A percentile compares a stretch with the other conserved stretches of the same genome.
Conservation (phyloP, 2,329 filamentous ascomycete genomes). For the Ophidiomyces ophidiicola region DNA sequence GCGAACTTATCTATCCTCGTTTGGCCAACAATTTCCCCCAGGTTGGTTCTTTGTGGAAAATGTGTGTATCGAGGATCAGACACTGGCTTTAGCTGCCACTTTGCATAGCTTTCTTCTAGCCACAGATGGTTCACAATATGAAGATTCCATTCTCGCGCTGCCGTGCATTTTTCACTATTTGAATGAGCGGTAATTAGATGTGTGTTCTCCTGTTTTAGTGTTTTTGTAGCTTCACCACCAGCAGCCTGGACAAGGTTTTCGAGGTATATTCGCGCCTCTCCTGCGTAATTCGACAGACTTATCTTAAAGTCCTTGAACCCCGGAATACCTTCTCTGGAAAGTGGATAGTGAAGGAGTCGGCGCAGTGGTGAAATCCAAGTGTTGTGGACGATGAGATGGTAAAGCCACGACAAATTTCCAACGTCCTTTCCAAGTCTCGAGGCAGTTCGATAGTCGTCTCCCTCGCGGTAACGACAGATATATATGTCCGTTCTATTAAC, state of each 20-base stretch:
- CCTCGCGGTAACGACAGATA: slow-evolving; percentile 77
- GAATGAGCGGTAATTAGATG: slow-evolving; percentile 87
- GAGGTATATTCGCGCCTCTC: slow-evolving; percentile 82
- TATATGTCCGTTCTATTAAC: slow-evolving; percentile 67
- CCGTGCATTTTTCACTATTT: slow-evolving; percentile 83
- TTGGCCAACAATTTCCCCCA: slow-evolving; percentile 85
- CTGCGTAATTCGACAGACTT: slow-evolving; percentile 91
- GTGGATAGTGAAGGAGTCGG: slow-evolving; percentile 77
- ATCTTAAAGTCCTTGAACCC: slow-evolving; percentile 68
- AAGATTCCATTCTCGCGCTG: slow-evolving; percentile 84
- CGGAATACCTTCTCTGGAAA: slow-evolving; percentile 62
- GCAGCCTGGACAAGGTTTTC: slow-evolving; percentile 79
- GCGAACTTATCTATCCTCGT: slow-evolving; percentile 65
- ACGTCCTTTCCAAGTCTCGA: slow-evolving; percentile 69
- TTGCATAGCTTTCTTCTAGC: slow-evolving; percentile 94
- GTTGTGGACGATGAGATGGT: slow-evolving; percentile 78
- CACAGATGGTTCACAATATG: slow-evolving; percentile 87
- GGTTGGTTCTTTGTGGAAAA: slow-evolving; percentile 79
- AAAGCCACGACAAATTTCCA: slow-evolving; percentile 88
- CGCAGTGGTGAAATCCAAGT: slow-evolving; percentile 75
- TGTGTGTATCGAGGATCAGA: slow-evolving; percentile 66
- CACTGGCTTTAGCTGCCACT: slow-evolving; percentile 62
- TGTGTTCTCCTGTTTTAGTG: slow-evolving; percentile 88
- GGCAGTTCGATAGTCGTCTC: slow-evolving; percentile 62
- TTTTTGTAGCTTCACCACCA: slow-evolving; percentile 85